Evolutionary conservation across 208 protist genomes (phyloP).

Genomic region (Crithidia brevicula): DNA sequence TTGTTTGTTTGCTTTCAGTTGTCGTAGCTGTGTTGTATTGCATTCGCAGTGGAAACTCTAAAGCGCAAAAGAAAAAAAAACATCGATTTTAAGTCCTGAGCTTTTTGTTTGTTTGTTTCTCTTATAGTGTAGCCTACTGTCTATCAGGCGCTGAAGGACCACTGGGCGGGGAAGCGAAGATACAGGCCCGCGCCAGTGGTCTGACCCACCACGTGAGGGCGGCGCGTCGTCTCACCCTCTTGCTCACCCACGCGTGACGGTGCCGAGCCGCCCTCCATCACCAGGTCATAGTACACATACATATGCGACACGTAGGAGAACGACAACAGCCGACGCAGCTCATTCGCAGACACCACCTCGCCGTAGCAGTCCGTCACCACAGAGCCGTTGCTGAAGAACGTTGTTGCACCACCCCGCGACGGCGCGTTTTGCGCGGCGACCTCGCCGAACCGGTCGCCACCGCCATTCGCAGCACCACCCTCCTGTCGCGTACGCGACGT

Average conservation of each 20-base stretch:
- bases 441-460: neutral
- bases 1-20: too few relatives aligned
- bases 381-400: slow-evolving; percentile 22
- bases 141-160: slow-evolving; percentile 61
- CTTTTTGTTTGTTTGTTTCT: neutral
- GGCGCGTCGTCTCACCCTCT: slow-evolving; percentile 2
- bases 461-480: slow-evolving; percentile 6
- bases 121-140: too few relatives aligned
- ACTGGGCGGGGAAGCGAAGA: slow-evolving; percentile 53
- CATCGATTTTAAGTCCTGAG: neutral
- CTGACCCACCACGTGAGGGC: slow-evolving; percentile 2
- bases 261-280: slow-evolving; percentile 6
- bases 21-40: too few relatives aligned
- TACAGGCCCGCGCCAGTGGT: slow-evolving; percentile 27
- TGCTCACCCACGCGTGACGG: neutral
- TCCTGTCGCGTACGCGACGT: slow-evolving; percentile 4
- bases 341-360: slow-evolving; percentile 37
- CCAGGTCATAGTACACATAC: slow-evolving; percentile 68
- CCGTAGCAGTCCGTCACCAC: slow-evolving; percentile 40
- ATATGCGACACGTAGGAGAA: slow-evolving; percentile 58
- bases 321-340: slow-evolving; percentile 57
- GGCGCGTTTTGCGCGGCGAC: slow-evolving; percentile 12
- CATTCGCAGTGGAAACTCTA: too few relatives aligned
- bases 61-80: too few relatives aligned
- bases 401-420: slow-evolving; percentile 11